Evolutionary conservation across 345 rosid species (phyloP).

Genomic region (Arabidopsis suecica): DNA sequence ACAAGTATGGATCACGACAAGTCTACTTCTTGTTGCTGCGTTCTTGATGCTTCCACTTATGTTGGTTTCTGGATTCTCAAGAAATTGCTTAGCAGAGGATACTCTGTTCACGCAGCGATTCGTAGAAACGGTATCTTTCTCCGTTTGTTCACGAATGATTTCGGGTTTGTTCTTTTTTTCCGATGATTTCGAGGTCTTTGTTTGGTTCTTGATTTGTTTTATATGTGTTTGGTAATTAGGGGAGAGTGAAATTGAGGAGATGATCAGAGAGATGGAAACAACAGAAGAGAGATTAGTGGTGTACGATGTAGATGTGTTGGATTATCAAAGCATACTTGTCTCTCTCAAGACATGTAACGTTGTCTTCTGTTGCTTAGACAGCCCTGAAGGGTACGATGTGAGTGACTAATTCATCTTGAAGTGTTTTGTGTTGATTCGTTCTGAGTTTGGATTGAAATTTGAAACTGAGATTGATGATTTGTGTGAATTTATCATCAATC

Average conservation of each 20-base stretch:
- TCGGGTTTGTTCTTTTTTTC: background rate
- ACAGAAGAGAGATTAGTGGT: constrained; percentile 61
- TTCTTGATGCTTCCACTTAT: constrained; percentile 87
- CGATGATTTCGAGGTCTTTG: constrained; percentile 4
- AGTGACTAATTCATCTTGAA: constrained; percentile 22
- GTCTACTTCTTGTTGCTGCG: constrained; percentile 59
- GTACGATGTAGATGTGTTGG: constrained; percentile 67
- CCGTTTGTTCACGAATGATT: background rate
- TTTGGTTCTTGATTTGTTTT: constrained; percentile 16
- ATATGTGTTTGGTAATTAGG: constrained; percentile 44
- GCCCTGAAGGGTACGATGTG: constrained; percentile 73
- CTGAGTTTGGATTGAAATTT: background rate
- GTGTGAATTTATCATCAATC: background rate
- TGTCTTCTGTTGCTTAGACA: constrained; percentile 76
- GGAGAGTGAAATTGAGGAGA: constrained; percentile 62
- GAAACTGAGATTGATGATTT: background rate
- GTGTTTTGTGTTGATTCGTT: background rate
- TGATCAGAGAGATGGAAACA: constrained; percentile 66
- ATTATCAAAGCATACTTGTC: constrained; percentile 77
- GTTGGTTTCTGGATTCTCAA: constrained; percentile 91
- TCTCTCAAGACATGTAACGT: constrained; percentile 73
- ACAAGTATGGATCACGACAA: constrained; percentile 49
- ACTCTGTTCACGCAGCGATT: constrained; percentile 77
- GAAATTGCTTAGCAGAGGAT: constrained; percentile 69
- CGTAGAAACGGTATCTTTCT: constrained; percentile 60